Evolutionary conservation across 345 rosid species (phyloP).

Genomic region (Euphorbia lathyris): DNA sequence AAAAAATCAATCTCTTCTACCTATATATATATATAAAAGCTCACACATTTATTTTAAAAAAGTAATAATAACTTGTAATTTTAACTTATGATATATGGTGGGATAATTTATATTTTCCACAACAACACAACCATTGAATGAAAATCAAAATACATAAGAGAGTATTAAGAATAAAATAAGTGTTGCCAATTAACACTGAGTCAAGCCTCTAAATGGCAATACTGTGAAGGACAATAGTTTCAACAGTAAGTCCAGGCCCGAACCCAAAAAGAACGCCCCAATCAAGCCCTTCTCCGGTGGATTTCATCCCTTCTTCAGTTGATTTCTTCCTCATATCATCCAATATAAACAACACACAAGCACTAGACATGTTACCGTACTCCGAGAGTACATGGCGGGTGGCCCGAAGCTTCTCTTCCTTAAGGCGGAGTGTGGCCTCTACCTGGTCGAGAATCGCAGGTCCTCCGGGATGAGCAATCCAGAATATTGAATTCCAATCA

Average conservation of each 20-base stretch:
- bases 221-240: conserved; percentile 73
- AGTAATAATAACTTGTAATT: too few relatives aligned
- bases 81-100: too few relatives aligned
- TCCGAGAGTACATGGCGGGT: conserved; percentile 61
- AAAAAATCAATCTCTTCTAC: too few relatives aligned
- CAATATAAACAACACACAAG: conserved; percentile 66
- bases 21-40: too few relatives aligned
- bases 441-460: conserved; percentile 64
- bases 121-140: too few relatives aligned
- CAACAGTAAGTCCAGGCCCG: conserved; percentile 85
- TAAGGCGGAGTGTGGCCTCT: conserved; percentile 49
- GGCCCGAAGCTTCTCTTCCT: conserved; percentile 51
- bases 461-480: conserved; percentile 84
- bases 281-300: conserved; percentile 77
- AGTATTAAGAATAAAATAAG: too few relatives aligned
- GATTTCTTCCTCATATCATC: conserved; percentile 80
- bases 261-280: conserved; percentile 87
- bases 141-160: too few relatives aligned
- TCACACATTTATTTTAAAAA: too few relatives aligned
- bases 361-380: conserved; percentile 83
- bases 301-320: conserved; percentile 42
- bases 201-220: conserved; percentile 13
- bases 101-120: too few relatives aligned
- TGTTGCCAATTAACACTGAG: too few relatives aligned
- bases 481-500: conserved; percentile 80